Evolutionary conservation across 805 yeast genomes (phyloP).

Genomic region (Wickerhamomyces chaumierensis): DNA sequence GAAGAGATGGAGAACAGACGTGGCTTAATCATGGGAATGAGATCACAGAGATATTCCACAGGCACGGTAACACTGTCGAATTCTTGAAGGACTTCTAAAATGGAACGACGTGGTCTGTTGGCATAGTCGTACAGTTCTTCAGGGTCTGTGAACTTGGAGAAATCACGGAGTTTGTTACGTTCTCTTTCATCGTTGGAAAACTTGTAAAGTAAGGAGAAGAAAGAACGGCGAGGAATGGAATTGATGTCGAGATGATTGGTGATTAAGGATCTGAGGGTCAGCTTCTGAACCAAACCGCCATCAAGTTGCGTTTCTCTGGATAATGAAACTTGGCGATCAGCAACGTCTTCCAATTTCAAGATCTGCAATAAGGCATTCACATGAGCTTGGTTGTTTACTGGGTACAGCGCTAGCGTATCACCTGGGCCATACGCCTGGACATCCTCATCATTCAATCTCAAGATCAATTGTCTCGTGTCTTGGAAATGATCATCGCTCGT

Average conservation of each 20-base stretch:
- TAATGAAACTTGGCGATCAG: slow-evolving; percentile 44
- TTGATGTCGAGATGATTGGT: slow-evolving; percentile 74
- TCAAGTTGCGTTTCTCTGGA: slow-evolving; percentile 20
- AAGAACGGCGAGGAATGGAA: slow-evolving; percentile 75
- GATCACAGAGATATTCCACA: slow-evolving; percentile 59
- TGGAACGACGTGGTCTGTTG: slow-evolving; percentile 84
- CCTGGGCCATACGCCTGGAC: slow-evolving; percentile 48
- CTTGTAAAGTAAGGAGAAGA: slow-evolving; percentile 64
- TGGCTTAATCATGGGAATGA: slow-evolving; percentile 71
- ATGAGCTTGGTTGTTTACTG: slow-evolving; percentile 51
- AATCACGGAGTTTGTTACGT: slow-evolving; percentile 62
- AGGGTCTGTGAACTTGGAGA: slow-evolving; percentile 57
- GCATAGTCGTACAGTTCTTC: slow-evolving; percentile 86
- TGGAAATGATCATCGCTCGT: slow-evolving; percentile 75
- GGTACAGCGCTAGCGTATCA: slow-evolving; percentile 69
- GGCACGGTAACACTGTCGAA: slow-evolving; percentile 73
- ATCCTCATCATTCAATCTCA: neutral
- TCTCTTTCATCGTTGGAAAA: slow-evolving; percentile 72
- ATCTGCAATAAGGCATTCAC: slow-evolving; percentile 55
- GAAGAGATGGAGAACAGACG: slow-evolving; percentile 83
- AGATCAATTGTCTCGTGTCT: slow-evolving; percentile 60
- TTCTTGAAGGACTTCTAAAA: slow-evolving; percentile 74
- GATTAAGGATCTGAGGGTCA: slow-evolving; percentile 64
- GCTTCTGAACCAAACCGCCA: slow-evolving; percentile 48
- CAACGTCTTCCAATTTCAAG: slow-evolving; percentile 67